A percentile compares a stretch with the other conserved stretches of the same genome.
Evolutionary conservation across 2,329 filamentous ascomycete genomes (phyloP).

Genomic region (Polytolypa hystricis): DNA sequence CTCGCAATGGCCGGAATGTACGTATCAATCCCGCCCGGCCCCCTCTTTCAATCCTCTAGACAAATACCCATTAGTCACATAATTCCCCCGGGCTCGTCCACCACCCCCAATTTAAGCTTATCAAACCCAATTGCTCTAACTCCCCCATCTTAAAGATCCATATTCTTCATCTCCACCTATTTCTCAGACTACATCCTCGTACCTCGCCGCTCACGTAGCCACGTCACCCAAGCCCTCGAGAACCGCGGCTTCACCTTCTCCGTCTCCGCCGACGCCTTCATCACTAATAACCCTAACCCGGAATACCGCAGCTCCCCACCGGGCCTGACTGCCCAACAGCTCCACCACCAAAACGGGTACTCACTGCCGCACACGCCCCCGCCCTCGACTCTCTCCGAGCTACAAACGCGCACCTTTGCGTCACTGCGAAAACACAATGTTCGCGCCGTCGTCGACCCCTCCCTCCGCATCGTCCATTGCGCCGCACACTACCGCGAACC

Average conservation of each 20-base stretch:
- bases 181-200: slow-evolving; percentile 96
- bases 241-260: slow-evolving; percentile 76
- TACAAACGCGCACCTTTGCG: slow-evolving; percentile 72
- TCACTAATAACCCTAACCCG: slow-evolving; percentile 41
- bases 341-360: slow-evolving; percentile 15
- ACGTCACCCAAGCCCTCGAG: slow-evolving; percentile 66
- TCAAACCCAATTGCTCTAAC: slow-evolving; percentile 4
- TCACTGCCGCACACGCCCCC: slow-evolving; percentile 55
- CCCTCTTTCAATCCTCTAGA: background rate
- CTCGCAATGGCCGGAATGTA: slow-evolving; percentile 81
- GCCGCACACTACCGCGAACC: slow-evolving; percentile 49
- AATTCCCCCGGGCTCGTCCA: background rate
- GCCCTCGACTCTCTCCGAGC: slow-evolving; percentile 63
- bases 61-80: background rate
- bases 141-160: slow-evolving; percentile 45
- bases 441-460: slow-evolving; percentile 56
- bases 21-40: slow-evolving; percentile 18
- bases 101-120: background rate
- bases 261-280: slow-evolving; percentile 56
- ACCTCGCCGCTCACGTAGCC: slow-evolving; percentile 59
- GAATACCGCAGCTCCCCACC: slow-evolving; percentile 33
- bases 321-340: slow-evolving; percentile 15
- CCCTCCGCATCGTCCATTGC: slow-evolving; percentile 68
- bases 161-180: slow-evolving; percentile 98
- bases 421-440: slow-evolving; percentile 71